Percentiles rank a stretch among this genome's conserved stretches.
Conservation (phyloP, 1,284 basidiomycete genomes). For the Cryptococcus floricola region DNA sequence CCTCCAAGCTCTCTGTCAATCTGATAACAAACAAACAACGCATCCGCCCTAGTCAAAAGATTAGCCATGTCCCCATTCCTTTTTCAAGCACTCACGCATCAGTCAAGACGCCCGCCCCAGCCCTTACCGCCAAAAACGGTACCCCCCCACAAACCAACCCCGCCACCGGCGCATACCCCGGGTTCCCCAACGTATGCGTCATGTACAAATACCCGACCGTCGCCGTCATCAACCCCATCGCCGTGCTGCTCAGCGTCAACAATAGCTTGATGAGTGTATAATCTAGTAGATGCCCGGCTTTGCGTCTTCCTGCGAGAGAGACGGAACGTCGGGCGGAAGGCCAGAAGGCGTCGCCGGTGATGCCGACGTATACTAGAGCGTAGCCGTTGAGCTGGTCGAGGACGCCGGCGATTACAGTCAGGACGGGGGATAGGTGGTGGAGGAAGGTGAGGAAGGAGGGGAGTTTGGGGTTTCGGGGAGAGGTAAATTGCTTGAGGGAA, state of each 20-base stretch:
- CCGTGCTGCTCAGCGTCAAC: slow-evolving; percentile 65
- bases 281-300: slow-evolving; percentile 45
- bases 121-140: slow-evolving; percentile 74
- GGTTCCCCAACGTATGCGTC: slow-evolving; percentile 73
- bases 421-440: slow-evolving; percentile 41
- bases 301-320: slow-evolving; percentile 44
- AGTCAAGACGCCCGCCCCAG: slow-evolving; percentile 73
- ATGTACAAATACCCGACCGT: slow-evolving; percentile 81
- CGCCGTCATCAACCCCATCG: slow-evolving; percentile 71
- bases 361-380: slow-evolving; percentile 76
- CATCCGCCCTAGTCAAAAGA: slow-evolving; percentile 56
- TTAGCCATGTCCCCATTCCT: slow-evolving; percentile 4
- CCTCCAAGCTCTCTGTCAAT: slow-evolving; percentile 73
- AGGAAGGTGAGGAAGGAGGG: slow-evolving; percentile 27
- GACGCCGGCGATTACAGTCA: slow-evolving; percentile 55
- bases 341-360: slow-evolving; percentile 82
- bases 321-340: slow-evolving; percentile 66
- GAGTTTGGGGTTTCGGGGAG: slow-evolving; percentile 32
- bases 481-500: slow-evolving; percentile 35
- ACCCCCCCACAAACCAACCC: slow-evolving; percentile 72
- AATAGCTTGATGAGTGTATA: slow-evolving; percentile 64
- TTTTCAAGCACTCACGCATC: slow-evolving; percentile 59
- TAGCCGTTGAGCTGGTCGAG: slow-evolving; percentile 75
- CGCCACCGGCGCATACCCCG: slow-evolving; percentile 70
- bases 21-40: slow-evolving; percentile 82